Base-by-base conservation (phyloP, 305 asterid species). In the Fraxinus paxiana region DNA sequence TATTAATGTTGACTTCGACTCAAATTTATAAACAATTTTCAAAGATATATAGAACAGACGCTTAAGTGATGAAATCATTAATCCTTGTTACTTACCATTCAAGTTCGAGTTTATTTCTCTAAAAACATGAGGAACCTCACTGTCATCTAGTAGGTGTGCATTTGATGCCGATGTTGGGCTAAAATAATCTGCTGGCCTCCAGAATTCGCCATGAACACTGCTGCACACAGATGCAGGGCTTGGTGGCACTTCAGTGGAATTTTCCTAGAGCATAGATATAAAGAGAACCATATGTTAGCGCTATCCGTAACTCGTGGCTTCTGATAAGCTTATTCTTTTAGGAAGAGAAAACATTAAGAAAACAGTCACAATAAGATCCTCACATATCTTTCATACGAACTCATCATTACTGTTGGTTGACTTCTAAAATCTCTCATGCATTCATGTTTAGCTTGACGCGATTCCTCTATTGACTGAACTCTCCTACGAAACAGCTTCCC, bases 221-320 rank as follows among this genome's bases (percentile, higher is more conserved):
- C 98, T 96, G 87, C 97, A 92, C 38, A 91, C 92, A 31, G 99
- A 94, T 83, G 98, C 99, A 34, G 99, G 99, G 89, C 99, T 96
- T 71, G 99, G 98, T 79, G 99, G 99, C 79, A 96, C 98, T 91
- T 96, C 98, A 7, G 99, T 94, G 67, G 88, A 89, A 79, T 96
- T 89, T 84, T 94, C 98, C 99, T 96, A 79, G 30, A 91, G 84
- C 69, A 83, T 69, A 30, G 37, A 69, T 30, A 30, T 69, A 2
- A 5, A 28, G 74, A 13, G 4, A 30, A 69, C 22, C 6, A 26
- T 26, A 5, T 61, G 61, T 76, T 7, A 81, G 75, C 63, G 33
- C 74, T 43, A 83, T 20, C 9, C 54, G 61, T 37, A 76, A 76
- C 74, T 67, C 22, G 15, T 15, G 75, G 7, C 20, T 67, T 63